Evolutionary conservation across 2,329 filamentous ascomycete genomes (phyloP).

Genomic region (Phyllosticta citribraziliensis): DNA sequence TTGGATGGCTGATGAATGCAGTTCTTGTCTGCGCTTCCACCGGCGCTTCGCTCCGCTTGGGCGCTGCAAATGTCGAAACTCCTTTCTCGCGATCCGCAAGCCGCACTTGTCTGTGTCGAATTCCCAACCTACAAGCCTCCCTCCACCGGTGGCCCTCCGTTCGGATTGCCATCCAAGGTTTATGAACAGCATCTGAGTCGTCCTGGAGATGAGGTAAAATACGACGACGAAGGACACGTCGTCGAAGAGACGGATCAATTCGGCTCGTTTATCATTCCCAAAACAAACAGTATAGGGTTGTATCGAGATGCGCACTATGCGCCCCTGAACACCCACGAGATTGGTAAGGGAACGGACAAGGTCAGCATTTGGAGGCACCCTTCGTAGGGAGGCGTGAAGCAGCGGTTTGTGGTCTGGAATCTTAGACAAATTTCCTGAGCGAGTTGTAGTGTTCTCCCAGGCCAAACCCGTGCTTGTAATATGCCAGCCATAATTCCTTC

Average conservation of each 20-base stretch:
- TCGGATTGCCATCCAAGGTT: slow-evolving; percentile 55
- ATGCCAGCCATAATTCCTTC: slow-evolving; percentile 77
- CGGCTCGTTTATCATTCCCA: not conserved
- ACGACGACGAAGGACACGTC: slow-evolving; percentile 46
- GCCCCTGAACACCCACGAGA: slow-evolving; percentile 46
- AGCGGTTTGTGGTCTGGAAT: not conserved
- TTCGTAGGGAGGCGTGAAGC: not conserved
- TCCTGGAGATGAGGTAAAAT: slow-evolving; percentile 58
- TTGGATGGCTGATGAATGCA: slow-evolving; percentile 17
- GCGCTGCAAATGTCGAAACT: slow-evolving; percentile 45
- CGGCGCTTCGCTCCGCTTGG: slow-evolving; percentile 47
- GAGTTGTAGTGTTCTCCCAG: slow-evolving; percentile 98
- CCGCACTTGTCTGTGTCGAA: slow-evolving; percentile 58
- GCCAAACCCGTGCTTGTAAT: slow-evolving; percentile 89
- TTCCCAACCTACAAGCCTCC: slow-evolving; percentile 66
- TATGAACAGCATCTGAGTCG: slow-evolving; percentile 62
- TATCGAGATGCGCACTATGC: slow-evolving; percentile 44
- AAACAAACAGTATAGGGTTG: slow-evolving; percentile 31
- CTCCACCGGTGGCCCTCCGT: slow-evolving; percentile 60
- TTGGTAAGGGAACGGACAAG: slow-evolving; percentile 42
- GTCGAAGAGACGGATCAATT: slow-evolving; percentile 34
- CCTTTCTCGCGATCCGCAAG: slow-evolving; percentile 35
- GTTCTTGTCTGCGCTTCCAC: slow-evolving; percentile 54
- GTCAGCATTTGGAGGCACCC: slow-evolving; percentile 39
- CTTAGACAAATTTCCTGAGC: slow-evolving; percentile 36